A percentile compares a stretch with the other conserved stretches of the same genome.
These are phyloP conservation scores for Sorghum bicolor DNA, from an alignment of 176 grass and related monocot genomes.

Conservation along the genomic window Sorghum_bicolor_NCBIv3 NC_012870.2:72666501-72667000, in stretches of 20 bases:
- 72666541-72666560: constrained; percentile 75
- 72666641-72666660: constrained; percentile 74
- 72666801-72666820: neutral
- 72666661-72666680: neutral
- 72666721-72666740: neutral
- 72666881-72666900: neutral
- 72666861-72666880: neutral
- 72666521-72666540: constrained; percentile 76
- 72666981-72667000: neutral
- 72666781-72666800: neutral
- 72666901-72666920: neutral
- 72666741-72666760: neutral
- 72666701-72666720: neutral
- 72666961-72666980: neutral
- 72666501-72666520: neutral
- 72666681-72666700: neutral
- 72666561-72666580: constrained; percentile 68
- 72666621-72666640: constrained; percentile 74
- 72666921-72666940: neutral
- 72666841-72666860: neutral
- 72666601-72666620: constrained; percentile 71
- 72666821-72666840: neutral
- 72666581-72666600: constrained; percentile 60
- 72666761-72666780: neutral
- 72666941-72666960: neutral